Percentiles rank a stretch among this genome's conserved stretches.
phyloP scores from a whole-genome alignment of 140 eudicot genomes.

The Stevia rebaudiana region DNA sequence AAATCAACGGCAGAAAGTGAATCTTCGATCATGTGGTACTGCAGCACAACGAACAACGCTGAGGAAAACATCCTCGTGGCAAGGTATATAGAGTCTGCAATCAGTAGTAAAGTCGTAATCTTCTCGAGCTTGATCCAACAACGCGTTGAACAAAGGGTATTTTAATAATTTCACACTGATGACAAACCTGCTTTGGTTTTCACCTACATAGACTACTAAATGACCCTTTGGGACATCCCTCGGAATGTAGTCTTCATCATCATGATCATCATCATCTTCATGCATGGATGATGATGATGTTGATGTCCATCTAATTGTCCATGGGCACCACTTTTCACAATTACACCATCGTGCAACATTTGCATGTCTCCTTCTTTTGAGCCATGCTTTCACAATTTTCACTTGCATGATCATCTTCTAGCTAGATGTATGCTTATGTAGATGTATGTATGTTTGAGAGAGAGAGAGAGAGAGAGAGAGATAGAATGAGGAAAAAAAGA shows the following conservation, averaged over 20 bases:
- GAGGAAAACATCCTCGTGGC: constrained; percentile 65
- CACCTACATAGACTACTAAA: constrained; percentile 78
- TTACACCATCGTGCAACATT: constrained; percentile 28
- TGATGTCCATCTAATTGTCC: constrained; percentile 21
- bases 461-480: background rate
- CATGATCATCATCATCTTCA: constrained; percentile 29
- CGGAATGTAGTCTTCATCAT: constrained; percentile 45
- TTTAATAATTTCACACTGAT: constrained; percentile 57
- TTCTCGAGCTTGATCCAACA: constrained; percentile 72
- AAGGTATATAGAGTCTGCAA: constrained; percentile 73
- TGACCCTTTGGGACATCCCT: constrained; percentile 93
- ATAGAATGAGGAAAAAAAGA: constrained; percentile 2
- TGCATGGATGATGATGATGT: constrained; percentile 18
- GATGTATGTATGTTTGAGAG: background rate
- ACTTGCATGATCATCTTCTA: constrained; percentile 29
- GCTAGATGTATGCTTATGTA: background rate
- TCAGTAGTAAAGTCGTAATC: constrained; percentile 49
- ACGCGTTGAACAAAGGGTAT: constrained; percentile 57
- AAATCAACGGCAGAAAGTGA: constrained; percentile 36
- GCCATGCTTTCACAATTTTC: constrained; percentile 43
- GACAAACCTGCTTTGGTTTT: constrained; percentile 56
- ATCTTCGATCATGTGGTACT: constrained; percentile 19
- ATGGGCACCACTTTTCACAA: constrained; percentile 45
- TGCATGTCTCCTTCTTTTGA: constrained; percentile 40
- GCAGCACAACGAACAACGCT: constrained; percentile 47